Conservation (phyloP, 768 basidiomycete genomes). For the Roridomyces roridus region DNA sequence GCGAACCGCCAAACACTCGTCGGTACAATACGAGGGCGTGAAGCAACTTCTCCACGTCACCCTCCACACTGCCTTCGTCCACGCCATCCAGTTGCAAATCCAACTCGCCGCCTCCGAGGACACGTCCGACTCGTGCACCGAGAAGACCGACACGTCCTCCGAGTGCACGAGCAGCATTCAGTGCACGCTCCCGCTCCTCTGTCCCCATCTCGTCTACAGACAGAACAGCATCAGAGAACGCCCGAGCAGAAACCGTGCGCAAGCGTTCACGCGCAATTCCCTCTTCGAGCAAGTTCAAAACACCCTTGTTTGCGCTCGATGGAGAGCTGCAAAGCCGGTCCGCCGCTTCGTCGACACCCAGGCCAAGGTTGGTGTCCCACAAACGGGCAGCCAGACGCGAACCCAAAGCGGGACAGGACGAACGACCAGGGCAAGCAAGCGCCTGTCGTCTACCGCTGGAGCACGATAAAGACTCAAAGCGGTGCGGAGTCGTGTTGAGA, state of each 20-base stretch:
- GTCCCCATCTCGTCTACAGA: slow-evolving; percentile 39
- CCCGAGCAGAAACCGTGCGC: slow-evolving; percentile 55
- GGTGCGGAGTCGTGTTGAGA: slow-evolving; percentile 21
- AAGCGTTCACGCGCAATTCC: slow-evolving; percentile 55
- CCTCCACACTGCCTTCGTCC: slow-evolving; percentile 25
- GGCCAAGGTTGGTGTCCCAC: slow-evolving; percentile 42
- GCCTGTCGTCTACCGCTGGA: background rate
- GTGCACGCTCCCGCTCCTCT: slow-evolving; percentile 50
- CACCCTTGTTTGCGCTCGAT: slow-evolving; percentile 17
- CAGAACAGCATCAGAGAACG: slow-evolving; percentile 57
- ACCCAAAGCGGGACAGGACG: slow-evolving; percentile 29
- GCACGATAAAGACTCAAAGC: slow-evolving; percentile 5
- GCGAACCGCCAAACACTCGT: slow-evolving; percentile 55
- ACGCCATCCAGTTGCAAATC: slow-evolving; percentile 22
- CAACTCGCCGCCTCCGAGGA: slow-evolving; percentile 37
- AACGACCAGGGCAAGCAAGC: slow-evolving; percentile 31
- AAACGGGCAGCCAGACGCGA: slow-evolving; percentile 27
- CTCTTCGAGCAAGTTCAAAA: slow-evolving; percentile 22
- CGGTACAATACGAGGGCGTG: slow-evolving; percentile 66
- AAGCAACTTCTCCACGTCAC: slow-evolving; percentile 53
- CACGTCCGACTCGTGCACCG: slow-evolving; percentile 60
- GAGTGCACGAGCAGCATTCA: slow-evolving; percentile 67
- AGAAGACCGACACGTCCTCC: slow-evolving; percentile 63
- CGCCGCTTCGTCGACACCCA: slow-evolving; percentile 62
- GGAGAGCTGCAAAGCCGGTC: slow-evolving; percentile 28